phyloP scores from a whole-genome alignment of 495 filamentous ascomycete species.

The Neurospora intermedia region DNA sequence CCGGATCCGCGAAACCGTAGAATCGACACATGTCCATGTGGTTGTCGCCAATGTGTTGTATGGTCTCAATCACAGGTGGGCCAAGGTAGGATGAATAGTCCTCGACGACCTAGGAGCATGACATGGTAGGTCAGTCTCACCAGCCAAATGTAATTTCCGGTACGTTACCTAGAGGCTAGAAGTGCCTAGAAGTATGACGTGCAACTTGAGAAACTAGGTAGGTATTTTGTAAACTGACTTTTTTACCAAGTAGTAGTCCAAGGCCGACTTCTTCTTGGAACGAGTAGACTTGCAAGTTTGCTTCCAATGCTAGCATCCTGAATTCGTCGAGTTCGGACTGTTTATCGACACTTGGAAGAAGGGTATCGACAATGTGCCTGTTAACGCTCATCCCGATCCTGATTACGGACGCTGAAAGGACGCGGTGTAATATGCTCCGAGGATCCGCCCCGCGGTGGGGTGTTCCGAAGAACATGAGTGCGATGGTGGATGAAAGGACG shows the following conservation, averaged over 20 bases:
- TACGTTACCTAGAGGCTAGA: too few relatives aligned
- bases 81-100: neutral
- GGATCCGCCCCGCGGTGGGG: neutral
- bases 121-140: too few relatives aligned
- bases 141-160: too few relatives aligned
- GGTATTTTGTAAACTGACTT: neutral
- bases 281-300: neutral
- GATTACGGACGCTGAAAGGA: neutral
- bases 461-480: neutral
- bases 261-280: neutral
- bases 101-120: neutral
- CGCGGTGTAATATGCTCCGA: neutral
- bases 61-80: neutral
- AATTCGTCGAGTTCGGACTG: neutral
- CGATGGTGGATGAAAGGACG: neutral
- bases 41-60: neutral
- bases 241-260: neutral
- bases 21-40: constrained; percentile 7
- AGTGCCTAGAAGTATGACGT: too few relatives aligned
- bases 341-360: neutral
- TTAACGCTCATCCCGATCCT: neutral
- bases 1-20: neutral
- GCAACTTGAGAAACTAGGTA: too few relatives aligned
- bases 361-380: neutral
- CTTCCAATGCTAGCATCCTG: neutral